Evolutionary conservation across 805 yeast species (phyloP).

Genomic region (Metschnikowia cubensis): DNA sequence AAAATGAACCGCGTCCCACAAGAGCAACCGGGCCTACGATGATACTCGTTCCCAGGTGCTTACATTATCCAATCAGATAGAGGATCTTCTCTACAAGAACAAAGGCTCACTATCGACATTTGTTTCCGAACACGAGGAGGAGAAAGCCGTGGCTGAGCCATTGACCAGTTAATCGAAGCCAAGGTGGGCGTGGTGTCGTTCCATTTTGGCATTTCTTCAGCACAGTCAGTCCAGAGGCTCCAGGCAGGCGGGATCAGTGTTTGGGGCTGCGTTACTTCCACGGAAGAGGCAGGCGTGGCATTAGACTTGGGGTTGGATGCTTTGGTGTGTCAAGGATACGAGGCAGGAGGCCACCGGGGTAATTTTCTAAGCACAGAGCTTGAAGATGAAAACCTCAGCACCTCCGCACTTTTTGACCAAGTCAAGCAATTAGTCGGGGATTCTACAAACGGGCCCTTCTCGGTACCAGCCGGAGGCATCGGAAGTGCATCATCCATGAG

Average conservation of each 20-base stretch:
- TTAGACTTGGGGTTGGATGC: constrained; percentile 41
- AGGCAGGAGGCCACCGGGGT: constrained; percentile 67
- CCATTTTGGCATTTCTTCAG: constrained; percentile 48
- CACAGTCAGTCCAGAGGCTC: constrained; percentile 26
- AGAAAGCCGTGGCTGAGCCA: not conserved
- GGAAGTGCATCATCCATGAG: constrained; percentile 28
- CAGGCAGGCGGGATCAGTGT: constrained; percentile 38
- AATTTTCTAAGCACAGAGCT: constrained; percentile 29
- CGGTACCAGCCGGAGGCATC: constrained; percentile 56
- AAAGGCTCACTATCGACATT: not conserved
- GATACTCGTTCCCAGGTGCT: constrained; percentile 6
- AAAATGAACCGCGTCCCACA: constrained; percentile 14
- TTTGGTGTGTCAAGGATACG: constrained; percentile 52
- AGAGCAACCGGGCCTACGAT: constrained; percentile 6
- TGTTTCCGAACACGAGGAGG: not conserved
- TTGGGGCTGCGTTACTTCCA: constrained; percentile 46
- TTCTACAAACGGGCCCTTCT: constrained; percentile 19
- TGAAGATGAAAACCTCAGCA: constrained; percentile 34
- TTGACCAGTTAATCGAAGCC: constrained; percentile 14
- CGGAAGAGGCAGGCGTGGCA: constrained; percentile 37
- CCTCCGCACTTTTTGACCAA: constrained; percentile 26
- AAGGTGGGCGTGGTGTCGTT: constrained; percentile 48
- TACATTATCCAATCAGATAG: constrained; percentile 8
- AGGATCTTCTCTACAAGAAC: constrained; percentile 7
- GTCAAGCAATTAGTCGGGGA: constrained; percentile 11